Evolutionary conservation across 2,329 filamentous ascomycete species (phyloP), one percentile per base, ranked within the genome.

Genomic region (Colletotrichum sansevieriae): DNA sequence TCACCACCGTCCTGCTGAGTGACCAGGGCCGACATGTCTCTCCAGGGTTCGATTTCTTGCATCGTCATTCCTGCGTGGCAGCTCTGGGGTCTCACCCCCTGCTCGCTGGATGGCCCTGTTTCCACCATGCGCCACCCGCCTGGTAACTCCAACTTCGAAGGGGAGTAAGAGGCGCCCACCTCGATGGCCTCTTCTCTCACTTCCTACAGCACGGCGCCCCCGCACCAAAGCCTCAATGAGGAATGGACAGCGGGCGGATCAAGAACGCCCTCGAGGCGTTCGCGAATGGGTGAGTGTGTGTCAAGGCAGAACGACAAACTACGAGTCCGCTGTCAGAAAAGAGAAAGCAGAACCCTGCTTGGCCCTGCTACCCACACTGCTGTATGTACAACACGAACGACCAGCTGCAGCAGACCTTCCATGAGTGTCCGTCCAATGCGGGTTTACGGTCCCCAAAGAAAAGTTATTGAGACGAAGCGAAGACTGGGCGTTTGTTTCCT

Each of bases 1-100:
- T 63, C 51, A 67, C 43, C 35, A 44, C 18, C 64, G 35, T 64
- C 64, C 64, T 64, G 51, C 64, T 57, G 64, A 67, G 49, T 44
- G 51, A 43, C 46, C 64, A 64, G 59, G 51, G 64, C 25, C 46
- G 10, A n/a, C 22, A 43, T 64, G 52, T 63, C 51, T 15, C 49
- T 33, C 49, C 29, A 41, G 59, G 22, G 44, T 58, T 52, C 59
- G n/a, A 44, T 64, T 41, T 67, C 65, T 64, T 63, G 59, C 65
- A 67, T 57, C 65, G 29, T 67, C 60, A 64, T 62, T 52, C 25
- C 51, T 63, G 54, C 54, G 11, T 41, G 54, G n/a, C 29, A n/a
- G 13, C 35, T 29, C 47, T n/a, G 65, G 56, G 56, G 56, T 58
- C 56, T 49, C 11, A 37, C 33, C 65, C 62, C 41, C 39, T 25